A percentile compares a stretch with the other conserved stretches of the same genome.
These are phyloP conservation scores for Chrysosphaeria jannelii DNA, from an alignment of 2,329 filamentous ascomycete genomes.

Conservation along the genomic window DNA sequence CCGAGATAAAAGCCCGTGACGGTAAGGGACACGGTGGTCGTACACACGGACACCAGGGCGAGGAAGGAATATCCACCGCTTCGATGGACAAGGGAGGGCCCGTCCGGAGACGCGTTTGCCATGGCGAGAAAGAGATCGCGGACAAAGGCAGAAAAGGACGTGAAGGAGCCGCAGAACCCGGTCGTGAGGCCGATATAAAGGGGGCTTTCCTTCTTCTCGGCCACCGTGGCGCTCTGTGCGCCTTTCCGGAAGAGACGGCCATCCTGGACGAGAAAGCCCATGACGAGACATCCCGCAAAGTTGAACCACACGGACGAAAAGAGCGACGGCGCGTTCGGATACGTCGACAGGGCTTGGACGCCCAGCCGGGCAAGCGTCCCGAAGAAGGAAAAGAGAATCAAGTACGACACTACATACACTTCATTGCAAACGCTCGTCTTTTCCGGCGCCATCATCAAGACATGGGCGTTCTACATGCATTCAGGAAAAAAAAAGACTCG, in stretches of 20 bases:
- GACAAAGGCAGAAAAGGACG: constrained; percentile 39
- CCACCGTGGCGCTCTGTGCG: constrained; percentile 24
- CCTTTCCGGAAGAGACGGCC: constrained; percentile 8
- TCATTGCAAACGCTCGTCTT: no score
- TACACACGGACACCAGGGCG: constrained; percentile 51
- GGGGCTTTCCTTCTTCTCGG: constrained; percentile 59
- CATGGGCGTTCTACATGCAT: no score
- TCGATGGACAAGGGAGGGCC: constrained; percentile 21
- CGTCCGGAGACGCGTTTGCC: constrained; percentile 44
- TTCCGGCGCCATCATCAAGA: no score
- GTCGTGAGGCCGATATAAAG: constrained; percentile 40
- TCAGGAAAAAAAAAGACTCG: no score
- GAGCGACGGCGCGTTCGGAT: constrained; percentile 43
- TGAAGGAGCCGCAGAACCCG: constrained; percentile 42
- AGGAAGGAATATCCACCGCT: constrained; percentile 58
- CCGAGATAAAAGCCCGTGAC: constrained; percentile 40
- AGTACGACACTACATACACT: constrained; percentile 56
- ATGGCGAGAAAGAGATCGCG: constrained; percentile 38
- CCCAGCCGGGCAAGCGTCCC: constrained; percentile 65
- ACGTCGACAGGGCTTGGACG: constrained; percentile 48
- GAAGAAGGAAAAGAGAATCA: constrained; percentile 59
- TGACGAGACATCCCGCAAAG: constrained; percentile 46
- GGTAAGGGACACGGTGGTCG: constrained; percentile 34
- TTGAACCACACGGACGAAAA: constrained; percentile 71
- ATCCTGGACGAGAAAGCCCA: constrained; percentile 40